A percentile compares a stretch with the other conserved stretches of the same genome.
Conservation (phyloP, 192 early-diverging fungal genomes). For the Endogone sp. region DNA sequence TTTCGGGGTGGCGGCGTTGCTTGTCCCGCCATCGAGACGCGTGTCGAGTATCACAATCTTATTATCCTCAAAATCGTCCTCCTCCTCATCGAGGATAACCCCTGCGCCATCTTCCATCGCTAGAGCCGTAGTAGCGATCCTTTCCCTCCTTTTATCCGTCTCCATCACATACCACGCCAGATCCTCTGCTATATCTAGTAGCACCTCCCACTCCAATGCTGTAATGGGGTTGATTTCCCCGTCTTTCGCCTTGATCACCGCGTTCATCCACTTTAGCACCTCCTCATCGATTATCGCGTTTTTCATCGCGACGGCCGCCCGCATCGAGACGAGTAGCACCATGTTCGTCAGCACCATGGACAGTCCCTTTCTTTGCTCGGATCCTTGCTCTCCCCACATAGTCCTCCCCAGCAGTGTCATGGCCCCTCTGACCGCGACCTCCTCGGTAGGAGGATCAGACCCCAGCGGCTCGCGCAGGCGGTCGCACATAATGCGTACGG, state of each 20-base stretch:
- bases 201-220: constrained; percentile 28
- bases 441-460: constrained; percentile 1
- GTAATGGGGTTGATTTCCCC: constrained; percentile 8
- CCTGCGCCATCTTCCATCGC: not conserved
- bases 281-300: constrained; percentile 13
- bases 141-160: not conserved
- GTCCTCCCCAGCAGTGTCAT: constrained; percentile 50
- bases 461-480: constrained; percentile 30
- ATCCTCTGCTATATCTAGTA: constrained; percentile 26
- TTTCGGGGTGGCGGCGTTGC: not conserved
- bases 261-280: constrained; percentile 14
- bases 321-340: constrained; percentile 25
- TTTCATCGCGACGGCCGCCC: constrained; percentile 8
- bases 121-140: not conserved
- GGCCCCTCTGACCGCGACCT: constrained; percentile 45
- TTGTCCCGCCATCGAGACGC: not conserved
- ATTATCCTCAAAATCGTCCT: not conserved
- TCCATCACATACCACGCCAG: not conserved
- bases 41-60: not conserved
- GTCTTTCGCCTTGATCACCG: constrained; percentile 10
- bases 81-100: not conserved
- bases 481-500: constrained; percentile 51
- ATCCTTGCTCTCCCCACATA: constrained; percentile 42
- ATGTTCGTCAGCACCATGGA: constrained; percentile 16
- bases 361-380: constrained; percentile 9